Evolutionary conservation across 306 rosid species (phyloP), one percentile per base, ranked within the genome.

Genomic region (Fragaria ananassa): DNA sequence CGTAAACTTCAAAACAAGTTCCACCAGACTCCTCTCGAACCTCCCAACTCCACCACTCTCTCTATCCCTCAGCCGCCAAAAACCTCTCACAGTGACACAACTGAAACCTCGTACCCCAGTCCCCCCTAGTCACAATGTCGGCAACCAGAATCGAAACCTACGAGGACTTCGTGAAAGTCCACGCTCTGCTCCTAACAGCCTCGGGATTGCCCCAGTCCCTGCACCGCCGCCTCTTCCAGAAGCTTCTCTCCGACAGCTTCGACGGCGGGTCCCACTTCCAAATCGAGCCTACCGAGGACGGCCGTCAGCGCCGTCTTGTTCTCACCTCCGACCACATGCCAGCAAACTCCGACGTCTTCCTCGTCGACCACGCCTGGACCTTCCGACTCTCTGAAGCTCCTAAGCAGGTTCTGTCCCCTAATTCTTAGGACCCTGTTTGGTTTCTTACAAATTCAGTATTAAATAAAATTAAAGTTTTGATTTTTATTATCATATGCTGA

Each of bases 321-420:
- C 83, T 90, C 27, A 90, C 89, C 66, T 84, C 91, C 1, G 91
- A 86, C 17, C 84, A 74, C 57, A 87, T 94, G 89, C 27, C 80
- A 4, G 80, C 61, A 81, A 45, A 89, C 47, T 91, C 97, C 62
- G 23, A 87, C 56, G 93, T 91, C 65, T 94, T 94, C 84, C 95
- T 94, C 61, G 50, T 94, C 76, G 98, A 94, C 78, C 98, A 92
- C 73, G 98, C 98, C 15, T 94, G 98, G 97, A 94, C 97, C 75
- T 94, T 94, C 85, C 89, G 98, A 75, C 98, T 92, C 74, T 79
- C 96, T 51, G 97, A 89, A 81, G 95, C 97, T 57, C 87, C 83
- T 87, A 85, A 85, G 39, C 97, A 94, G 97, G 98, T 93, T 65
- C 71, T 21, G 1, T 8, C 9, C 47, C 27, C 65, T n/a, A 31